A percentile compares a stretch with the other conserved stretches of the same genome.
phyloP scores from a whole-genome alignment of 192 early-diverging fungal genomes.

The Gryganskiella cystojenkinii region DNA sequence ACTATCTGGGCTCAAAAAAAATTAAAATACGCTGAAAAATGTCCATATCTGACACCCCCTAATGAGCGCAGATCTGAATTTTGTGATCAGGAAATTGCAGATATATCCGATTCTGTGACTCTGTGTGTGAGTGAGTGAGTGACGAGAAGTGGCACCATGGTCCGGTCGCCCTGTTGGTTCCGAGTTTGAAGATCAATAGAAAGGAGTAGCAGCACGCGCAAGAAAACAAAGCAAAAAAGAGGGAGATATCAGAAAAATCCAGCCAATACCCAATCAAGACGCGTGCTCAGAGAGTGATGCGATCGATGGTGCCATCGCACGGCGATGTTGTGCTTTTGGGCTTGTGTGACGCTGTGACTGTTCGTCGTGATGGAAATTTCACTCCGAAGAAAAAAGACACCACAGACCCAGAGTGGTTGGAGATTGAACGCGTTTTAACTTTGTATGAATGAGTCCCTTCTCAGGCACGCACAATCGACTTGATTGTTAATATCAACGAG shows the following conservation, averaged over 20 bases:
- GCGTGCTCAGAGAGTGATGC: not conserved
- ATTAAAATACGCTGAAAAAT: too few relatives aligned
- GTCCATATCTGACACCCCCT: too few relatives aligned
- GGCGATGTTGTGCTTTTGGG: not conserved
- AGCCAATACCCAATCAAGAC: not conserved
- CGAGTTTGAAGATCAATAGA: not conserved
- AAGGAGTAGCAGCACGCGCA: not conserved
- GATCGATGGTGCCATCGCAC: slow-evolving; percentile 6
- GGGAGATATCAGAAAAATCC: not conserved
- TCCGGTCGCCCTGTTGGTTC: not conserved
- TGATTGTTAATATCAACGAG: not conserved
- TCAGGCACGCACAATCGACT: too few relatives aligned
- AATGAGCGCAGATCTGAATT: too few relatives aligned
- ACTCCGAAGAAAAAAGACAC: too few relatives aligned
- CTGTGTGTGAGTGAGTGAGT: not conserved
- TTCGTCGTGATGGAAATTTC: too few relatives aligned
- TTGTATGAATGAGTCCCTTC: too few relatives aligned
- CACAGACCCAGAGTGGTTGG: too few relatives aligned
- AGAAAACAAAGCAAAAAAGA: not conserved
- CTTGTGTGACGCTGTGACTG: too few relatives aligned
- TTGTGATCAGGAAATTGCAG: too few relatives aligned
- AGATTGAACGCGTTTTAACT: too few relatives aligned
- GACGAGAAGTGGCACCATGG: not conserved
- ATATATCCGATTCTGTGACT: not conserved
- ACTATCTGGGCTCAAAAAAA: too few relatives aligned